phyloP scores from a whole-genome alignment of 306 rosid species.

The Quercus berberidifolia region DNA sequence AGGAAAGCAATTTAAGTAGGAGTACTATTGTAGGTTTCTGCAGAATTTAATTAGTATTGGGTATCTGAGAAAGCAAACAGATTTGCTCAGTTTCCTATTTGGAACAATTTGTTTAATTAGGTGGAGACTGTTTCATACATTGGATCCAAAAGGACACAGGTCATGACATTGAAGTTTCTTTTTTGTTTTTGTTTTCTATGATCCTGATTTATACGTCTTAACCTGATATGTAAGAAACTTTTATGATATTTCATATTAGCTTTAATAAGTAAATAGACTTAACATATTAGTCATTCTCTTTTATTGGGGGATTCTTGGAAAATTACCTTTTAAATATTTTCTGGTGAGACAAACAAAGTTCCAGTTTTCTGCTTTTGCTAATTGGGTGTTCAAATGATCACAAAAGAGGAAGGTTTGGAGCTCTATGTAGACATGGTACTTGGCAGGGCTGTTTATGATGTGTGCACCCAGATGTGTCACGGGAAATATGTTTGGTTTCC shows the following conservation, averaged over 20 bases:
- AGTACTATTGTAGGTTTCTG: not conserved
- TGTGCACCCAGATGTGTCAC: slow-evolving; percentile 92
- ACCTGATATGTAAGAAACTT: not conserved
- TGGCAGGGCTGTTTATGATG: slow-evolving; percentile 90
- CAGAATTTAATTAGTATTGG: not conserved
- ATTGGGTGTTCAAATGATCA: slow-evolving; percentile 55
- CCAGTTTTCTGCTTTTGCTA: slow-evolving; percentile 19
- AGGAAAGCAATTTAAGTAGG: not conserved
- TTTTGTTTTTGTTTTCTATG: not conserved
- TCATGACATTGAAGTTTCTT: not conserved
- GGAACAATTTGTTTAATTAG: slow-evolving; percentile 5
- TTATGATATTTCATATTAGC: not conserved
- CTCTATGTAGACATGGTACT: slow-evolving; percentile 89
- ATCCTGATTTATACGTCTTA: not conserved
- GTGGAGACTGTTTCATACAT: not conserved
- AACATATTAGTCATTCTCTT: not conserved
- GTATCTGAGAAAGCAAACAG: not conserved
- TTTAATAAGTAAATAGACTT: not conserved
- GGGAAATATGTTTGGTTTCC: slow-evolving; percentile 93
- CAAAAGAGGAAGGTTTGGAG: slow-evolving; percentile 85
- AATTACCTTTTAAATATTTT: slow-evolving; percentile 1
- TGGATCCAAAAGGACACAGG: not conserved
- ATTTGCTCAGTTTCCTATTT: not conserved
- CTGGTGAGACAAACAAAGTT: not conserved
- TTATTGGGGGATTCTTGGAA: not conserved